Base-by-base conservation (phyloP, 352 stramenopile species). In the Phytophthora megakarya region DNA sequence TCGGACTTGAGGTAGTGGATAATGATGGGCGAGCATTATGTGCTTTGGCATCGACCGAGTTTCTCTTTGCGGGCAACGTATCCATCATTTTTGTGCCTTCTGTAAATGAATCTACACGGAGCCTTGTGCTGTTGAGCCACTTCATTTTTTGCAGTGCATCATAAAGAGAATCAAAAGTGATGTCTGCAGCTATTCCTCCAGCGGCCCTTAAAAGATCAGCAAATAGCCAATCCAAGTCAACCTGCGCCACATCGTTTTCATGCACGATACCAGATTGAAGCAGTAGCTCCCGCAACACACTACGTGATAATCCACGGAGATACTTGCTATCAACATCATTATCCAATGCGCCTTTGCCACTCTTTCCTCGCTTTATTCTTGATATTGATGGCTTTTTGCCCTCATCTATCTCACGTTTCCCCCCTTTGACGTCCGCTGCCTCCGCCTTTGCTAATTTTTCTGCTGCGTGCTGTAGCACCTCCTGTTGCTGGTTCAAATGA, bases 221-320 rank as follows among this genome's bases (percentile, higher is more conserved):
- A 46, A 73, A 80, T 10, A 89, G 47, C 49, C 67, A 71, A 33
- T 89, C 76, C 2, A 84, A 50, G 35, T 89, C 80, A 4, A 77
- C 13, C 11, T 81, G 60, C 0, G 43, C 23, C 8, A 68, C 22
- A 21, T 80, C 55, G 13, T 18, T 47, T 21, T 73, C 66, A 25
- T 53, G n/a, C 2, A 79, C 61, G 15, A 90, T 62, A 0, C 71
- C 77, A 3, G 75, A 56, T 30, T 79, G 61, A 6, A 78, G 19
- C 26, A 90, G 26, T 6, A 90, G 69, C 4, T 78, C 50, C 0
- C 60, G 63, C 3, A 90, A 58, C 10, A 81, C 33, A 5, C 58
- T 56, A 0, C 79, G 75, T 0, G 60, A 78, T 6, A 90, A 19
- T 0, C 81, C 81, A 38, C 61, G 61, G 10, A 85, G 53, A 57